Percentiles rank a stretch among this genome's conserved stretches.
phyloP scores from a whole-genome alignment of 2,329 filamentous ascomycete genomes.

The Diaporthe citrichinensis region DNA sequence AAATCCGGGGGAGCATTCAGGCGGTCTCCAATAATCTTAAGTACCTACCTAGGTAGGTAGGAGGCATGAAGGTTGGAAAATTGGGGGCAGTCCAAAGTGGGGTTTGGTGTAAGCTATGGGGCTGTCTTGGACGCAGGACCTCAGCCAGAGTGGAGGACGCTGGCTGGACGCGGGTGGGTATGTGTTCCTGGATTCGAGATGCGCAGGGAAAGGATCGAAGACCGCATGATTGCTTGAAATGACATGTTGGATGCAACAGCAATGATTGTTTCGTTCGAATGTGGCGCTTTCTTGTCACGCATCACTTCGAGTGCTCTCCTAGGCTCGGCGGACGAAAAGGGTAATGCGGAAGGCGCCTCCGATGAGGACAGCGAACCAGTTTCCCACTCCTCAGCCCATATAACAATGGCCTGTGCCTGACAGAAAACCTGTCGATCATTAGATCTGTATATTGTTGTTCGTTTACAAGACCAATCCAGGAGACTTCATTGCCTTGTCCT shows the following conservation, averaged over 20 bases:
- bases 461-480: constrained; percentile 20
- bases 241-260: neutral
- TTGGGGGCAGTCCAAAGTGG: neutral
- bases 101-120: neutral
- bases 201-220: neutral
- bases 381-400: constrained; percentile 22
- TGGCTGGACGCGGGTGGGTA: neutral
- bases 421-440: neutral
- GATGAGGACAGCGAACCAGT: constrained; percentile 51
- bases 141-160: neutral
- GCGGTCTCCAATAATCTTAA: neutral
- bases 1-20: neutral
- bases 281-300: neutral
- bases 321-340: constrained; percentile 41
- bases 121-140: neutral
- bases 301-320: neutral
- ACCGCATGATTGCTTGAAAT: neutral
- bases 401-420: neutral
- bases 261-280: neutral
- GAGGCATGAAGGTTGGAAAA: neutral
- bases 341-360: constrained; percentile 50
- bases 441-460: constrained; percentile 36
- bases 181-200: neutral
- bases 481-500: neutral
- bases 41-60: too few relatives aligned